phyloP scores from a whole-genome alignment of 2,329 filamentous ascomycete genomes.

The Triangularia verruculosa region DNA sequence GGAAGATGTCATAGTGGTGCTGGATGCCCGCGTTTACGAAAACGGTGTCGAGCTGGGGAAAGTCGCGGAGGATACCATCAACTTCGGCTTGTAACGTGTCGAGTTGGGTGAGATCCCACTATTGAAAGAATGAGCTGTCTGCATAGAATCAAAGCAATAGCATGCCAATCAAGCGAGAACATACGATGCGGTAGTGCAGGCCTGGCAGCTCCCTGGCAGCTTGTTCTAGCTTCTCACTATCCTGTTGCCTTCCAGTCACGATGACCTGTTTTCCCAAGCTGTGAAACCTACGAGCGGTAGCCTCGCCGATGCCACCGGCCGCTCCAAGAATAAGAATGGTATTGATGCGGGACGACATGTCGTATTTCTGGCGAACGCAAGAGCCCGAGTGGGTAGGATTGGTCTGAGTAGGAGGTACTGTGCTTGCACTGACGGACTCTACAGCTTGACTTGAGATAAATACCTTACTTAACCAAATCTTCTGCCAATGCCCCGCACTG shows the following conservation, averaged over 20 bases:
- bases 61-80: neutral
- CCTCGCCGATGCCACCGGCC: neutral
- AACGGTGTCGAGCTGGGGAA: neutral
- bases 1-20: constrained; percentile 1
- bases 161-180: neutral
- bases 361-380: neutral
- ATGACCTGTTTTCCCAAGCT: constrained; percentile 1
- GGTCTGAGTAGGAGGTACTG: too few relatives aligned
- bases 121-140: neutral
- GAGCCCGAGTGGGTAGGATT: neutral
- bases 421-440: too few relatives aligned
- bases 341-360: neutral
- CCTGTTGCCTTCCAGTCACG: neutral
- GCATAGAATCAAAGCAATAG: too few relatives aligned
- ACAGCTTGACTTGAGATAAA: too few relatives aligned
- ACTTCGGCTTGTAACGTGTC: neutral
- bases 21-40: constrained; percentile 5
- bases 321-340: constrained; percentile 1
- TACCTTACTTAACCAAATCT: neutral
- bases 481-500: neutral
- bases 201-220: neutral
- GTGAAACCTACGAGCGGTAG: neutral
- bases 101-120: constrained; percentile 1
- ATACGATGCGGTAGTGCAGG: neutral
- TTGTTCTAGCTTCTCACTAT: neutral